Conservation (phyloP, 495 filamentous ascomycete species). For the Aspergillus conjunctus region DNA sequence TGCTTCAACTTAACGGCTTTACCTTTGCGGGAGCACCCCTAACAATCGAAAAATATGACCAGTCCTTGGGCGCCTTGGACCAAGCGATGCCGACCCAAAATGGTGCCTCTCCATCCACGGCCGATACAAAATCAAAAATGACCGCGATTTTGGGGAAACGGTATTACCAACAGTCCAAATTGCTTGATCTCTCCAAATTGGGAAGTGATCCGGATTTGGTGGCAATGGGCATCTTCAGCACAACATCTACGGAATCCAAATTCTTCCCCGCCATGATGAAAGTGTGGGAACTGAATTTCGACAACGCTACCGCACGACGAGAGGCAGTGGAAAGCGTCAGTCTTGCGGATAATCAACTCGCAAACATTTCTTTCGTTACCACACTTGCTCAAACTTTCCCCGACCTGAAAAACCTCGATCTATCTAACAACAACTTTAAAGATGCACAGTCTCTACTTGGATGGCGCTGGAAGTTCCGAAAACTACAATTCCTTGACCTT, state of each 20-base stretch:
- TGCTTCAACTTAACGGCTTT: slow-evolving; percentile 65
- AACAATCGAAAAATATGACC: slow-evolving; percentile 48
- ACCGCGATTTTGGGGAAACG: slow-evolving; percentile 67
- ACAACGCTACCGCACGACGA: slow-evolving; percentile 61
- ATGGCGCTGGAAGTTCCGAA: slow-evolving; percentile 77
- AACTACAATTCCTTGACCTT: slow-evolving; percentile 76
- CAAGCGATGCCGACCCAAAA: slow-evolving; percentile 28
- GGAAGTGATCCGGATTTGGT: slow-evolving; percentile 66
- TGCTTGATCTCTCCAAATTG: slow-evolving; percentile 79
- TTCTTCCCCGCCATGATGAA: slow-evolving; percentile 89
- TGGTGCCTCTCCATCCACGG: slow-evolving; percentile 38
- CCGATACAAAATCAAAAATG: slow-evolving; percentile 48
- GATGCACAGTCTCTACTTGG: slow-evolving; percentile 56
- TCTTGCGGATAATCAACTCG: slow-evolving; percentile 74
- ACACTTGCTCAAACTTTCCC: slow-evolving; percentile 75
- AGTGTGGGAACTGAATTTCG: slow-evolving; percentile 72
- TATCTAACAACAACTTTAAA: slow-evolving; percentile 76
- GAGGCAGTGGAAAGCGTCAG: slow-evolving; percentile 76
- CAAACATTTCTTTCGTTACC: slow-evolving; percentile 67
- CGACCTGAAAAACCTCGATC: slow-evolving; percentile 78
- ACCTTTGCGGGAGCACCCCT: slow-evolving; percentile 65
- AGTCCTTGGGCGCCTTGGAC: slow-evolving; percentile 29
- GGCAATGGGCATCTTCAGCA: slow-evolving; percentile 74
- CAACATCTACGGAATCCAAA: slow-evolving; percentile 71
- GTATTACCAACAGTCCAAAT: slow-evolving; percentile 67